Evolutionary conservation across 495 filamentous ascomycete genomes (phyloP).

Genomic region (Daldinia loculata): DNA sequence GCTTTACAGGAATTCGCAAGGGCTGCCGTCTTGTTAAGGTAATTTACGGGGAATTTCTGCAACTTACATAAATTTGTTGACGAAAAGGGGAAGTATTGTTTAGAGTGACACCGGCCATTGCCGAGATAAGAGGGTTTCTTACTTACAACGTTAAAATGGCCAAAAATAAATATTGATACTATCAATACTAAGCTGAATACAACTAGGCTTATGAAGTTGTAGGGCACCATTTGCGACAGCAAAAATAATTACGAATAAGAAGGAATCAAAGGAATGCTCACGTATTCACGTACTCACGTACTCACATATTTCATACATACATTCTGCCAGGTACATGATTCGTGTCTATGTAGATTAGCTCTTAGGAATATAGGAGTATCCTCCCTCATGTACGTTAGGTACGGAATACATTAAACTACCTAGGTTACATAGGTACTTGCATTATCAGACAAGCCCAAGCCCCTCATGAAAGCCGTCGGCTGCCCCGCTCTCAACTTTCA

Average conservation of each 20-base stretch:
- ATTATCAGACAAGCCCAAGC: slow-evolving; percentile 1
- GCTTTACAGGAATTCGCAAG: slow-evolving; percentile 11
- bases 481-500: slow-evolving; percentile 38
- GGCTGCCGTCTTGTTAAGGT: slow-evolving; percentile 3
- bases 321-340: neutral
- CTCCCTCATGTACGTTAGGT: too few species aligned
- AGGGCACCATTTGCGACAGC: neutral
- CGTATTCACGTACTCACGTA: neutral
- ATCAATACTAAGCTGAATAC: neutral
- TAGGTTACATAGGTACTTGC: neutral
- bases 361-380: too few species aligned
- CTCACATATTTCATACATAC: neutral
- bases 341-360: neutral
- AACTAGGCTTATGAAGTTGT: neutral
- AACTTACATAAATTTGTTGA: neutral
- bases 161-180: slow-evolving; percentile 1
- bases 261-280: slow-evolving; percentile 1
- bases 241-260: slow-evolving; percentile 4
- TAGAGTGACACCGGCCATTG: neutral
- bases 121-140: slow-evolving; percentile 8
- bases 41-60: slow-evolving; percentile 14
- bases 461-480: slow-evolving; percentile 29
- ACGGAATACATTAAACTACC: neutral
- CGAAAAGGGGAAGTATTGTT: slow-evolving; percentile 3
- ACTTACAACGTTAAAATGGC: neutral